Evolutionary conservation across 1,284 basidiomycete species (phyloP), one percentile per base, ranked within the genome.

Genomic region (Moesziomyces sp.): DNA sequence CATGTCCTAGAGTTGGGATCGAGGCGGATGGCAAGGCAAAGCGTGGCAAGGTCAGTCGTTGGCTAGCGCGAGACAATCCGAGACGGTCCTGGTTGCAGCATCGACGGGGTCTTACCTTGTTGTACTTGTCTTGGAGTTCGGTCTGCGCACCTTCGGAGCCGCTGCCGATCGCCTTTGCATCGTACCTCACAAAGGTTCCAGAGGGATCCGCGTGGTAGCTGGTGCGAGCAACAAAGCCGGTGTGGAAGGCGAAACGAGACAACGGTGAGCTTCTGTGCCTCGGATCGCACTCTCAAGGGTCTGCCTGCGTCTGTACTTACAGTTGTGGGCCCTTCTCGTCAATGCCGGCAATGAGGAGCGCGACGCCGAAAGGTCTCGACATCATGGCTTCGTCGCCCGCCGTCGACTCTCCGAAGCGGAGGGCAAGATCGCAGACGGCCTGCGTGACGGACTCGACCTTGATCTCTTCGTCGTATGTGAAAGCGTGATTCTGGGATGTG

Each of bases 401-500:
- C 66, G 98, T 95, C 86, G 94, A 96, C 89, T 99, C 97, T 76
- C 97, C 97, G 81, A 99, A 99, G 76, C 97, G 88, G 84, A 99
- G 87, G 11, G 97, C 97, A 58, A 99, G 87, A 88, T 99, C 97
- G 85, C 95, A 98, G 44, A 99, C 94, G 0, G 96, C 94, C 87
- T 99, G 97, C 3, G 97, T 97, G 59, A 91, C 93, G 48, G 69
- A 76, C 46, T 79, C 78, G 50, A 99, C 94, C 83, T 93, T 94
- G 86, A 99, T 99, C 78, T 86, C 88, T 86, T 99, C 97, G 87
- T 99, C 93, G 85, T 97, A 99, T 7, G 93, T 97, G 87, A 99
- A 99, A 1, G 90, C 86, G 86, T 99, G 97, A 87, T 96, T 97
- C 86, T 98, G 71, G 52, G 66, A 69, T 11, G 96, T 98, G 59